Conservation (phyloP, 2,329 filamentous ascomycete genomes). For the Hortaea sp. region DNA sequence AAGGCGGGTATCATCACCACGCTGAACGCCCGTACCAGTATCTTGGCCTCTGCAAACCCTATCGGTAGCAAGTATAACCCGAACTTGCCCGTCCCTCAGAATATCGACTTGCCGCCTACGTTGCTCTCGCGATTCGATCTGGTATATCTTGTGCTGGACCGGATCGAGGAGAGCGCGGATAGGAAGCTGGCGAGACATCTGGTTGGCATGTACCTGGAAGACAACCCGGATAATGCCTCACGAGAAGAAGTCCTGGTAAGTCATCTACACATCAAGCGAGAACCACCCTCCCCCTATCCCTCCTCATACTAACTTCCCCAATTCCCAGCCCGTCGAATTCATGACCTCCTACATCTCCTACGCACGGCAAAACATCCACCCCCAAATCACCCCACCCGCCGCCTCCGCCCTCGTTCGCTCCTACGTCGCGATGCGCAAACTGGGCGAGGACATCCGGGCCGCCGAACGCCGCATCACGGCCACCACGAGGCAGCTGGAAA, state of each 20-base stretch:
- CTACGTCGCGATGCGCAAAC: slow-evolving; percentile 90
- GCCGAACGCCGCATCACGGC: slow-evolving; percentile 95
- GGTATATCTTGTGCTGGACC: slow-evolving; percentile 92
- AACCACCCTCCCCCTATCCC: neutral
- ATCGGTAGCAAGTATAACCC: slow-evolving; percentile 98
- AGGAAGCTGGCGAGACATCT: slow-evolving; percentile 83
- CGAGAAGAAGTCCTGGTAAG: slow-evolving; percentile 70
- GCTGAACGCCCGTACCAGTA: slow-evolving; percentile 87
- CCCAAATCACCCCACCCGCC: slow-evolving; percentile 67
- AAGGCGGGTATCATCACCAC: slow-evolving; percentile 77
- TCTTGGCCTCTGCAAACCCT: slow-evolving; percentile 92
- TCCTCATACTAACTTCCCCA: neutral
- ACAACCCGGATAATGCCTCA: slow-evolving; percentile 77
- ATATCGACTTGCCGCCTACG: slow-evolving; percentile 93
- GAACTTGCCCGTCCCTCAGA: slow-evolving; percentile 89
- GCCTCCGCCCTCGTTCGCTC: slow-evolving; percentile 74
- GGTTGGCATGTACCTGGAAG: slow-evolving; percentile 92
- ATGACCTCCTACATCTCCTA: slow-evolving; percentile 96
- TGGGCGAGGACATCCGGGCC: slow-evolving; percentile 61
- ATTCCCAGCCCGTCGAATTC: slow-evolving; percentile 72
- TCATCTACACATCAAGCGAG: too few relatives aligned
- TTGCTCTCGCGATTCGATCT: slow-evolving; percentile 92
- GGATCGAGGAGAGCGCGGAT: slow-evolving; percentile 81
- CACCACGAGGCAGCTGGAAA: slow-evolving; percentile 91
- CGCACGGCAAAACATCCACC: slow-evolving; percentile 76